phyloP scores from a whole-genome alignment of 2,329 filamentous ascomycete genomes.

The Botrytis paeoniae region DNA sequence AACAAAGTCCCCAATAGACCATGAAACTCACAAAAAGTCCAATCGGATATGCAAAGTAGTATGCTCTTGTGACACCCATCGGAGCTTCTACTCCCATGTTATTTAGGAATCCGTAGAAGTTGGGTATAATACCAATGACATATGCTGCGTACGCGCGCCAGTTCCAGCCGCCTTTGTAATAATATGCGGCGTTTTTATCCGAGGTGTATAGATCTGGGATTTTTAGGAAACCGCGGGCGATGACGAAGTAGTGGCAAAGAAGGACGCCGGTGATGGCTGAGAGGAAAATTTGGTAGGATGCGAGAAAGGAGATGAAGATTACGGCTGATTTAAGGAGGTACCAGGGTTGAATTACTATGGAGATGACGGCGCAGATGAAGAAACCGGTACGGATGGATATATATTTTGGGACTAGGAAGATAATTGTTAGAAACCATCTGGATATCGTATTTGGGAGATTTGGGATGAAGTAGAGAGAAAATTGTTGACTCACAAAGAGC shows the following conservation, averaged over 20 bases:
- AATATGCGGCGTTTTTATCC: conserved; percentile 35
- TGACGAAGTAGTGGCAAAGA: conserved; percentile 44
- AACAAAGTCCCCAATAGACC: conserved; percentile 32
- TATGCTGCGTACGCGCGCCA: conserved; percentile 39
- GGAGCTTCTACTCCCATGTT: conserved; percentile 42
- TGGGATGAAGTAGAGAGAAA: background rate
- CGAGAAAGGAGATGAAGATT: conserved; percentile 43
- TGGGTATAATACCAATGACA: conserved; percentile 40
- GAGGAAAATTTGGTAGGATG: conserved; percentile 45
- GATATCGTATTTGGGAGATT: background rate
- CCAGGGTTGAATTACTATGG: conserved; percentile 42
- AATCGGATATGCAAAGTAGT: conserved; percentile 55
- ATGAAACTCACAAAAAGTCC: conserved; percentile 46
- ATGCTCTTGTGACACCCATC: conserved; percentile 44
- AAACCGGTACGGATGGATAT: conserved; percentile 42
- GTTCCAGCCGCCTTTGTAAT: conserved; percentile 40
- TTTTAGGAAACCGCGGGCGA: conserved; percentile 39
- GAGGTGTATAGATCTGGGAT: conserved; percentile 40
- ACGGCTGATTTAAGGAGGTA: conserved; percentile 39
- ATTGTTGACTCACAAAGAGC: conserved; percentile 30
- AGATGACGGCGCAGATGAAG: conserved; percentile 40
- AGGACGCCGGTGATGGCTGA: conserved; percentile 44
- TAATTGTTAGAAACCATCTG: background rate
- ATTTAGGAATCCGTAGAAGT: conserved; percentile 44
- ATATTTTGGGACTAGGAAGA: conserved; percentile 38